phyloP scores from a whole-genome alignment of 2,329 filamentous ascomycete species.

The Parafenestella ontariensis region DNA sequence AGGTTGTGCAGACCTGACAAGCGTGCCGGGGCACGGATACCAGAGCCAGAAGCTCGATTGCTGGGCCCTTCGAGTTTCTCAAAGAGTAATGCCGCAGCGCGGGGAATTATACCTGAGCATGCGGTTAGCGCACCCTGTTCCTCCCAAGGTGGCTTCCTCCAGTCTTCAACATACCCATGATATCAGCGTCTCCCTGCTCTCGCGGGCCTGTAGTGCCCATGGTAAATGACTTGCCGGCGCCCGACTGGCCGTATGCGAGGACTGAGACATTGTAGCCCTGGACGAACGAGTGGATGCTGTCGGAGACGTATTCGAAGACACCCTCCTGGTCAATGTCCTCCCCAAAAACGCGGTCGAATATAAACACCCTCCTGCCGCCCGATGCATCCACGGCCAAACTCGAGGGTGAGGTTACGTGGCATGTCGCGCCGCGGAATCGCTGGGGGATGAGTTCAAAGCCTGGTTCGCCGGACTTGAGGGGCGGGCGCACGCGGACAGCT shows the following conservation, averaged over 20 bases:
- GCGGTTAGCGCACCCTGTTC: slow-evolving; percentile 19
- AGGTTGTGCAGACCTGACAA: slow-evolving; percentile 68
- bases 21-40: slow-evolving; percentile 71
- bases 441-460: slow-evolving; percentile 95
- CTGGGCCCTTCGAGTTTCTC: slow-evolving; percentile 76
- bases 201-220: slow-evolving; percentile 93
- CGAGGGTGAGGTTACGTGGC: slow-evolving; percentile 85
- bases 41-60: slow-evolving; percentile 72
- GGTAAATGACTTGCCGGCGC: slow-evolving; percentile 96
- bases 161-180: slow-evolving; percentile 73
- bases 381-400: slow-evolving; percentile 88
- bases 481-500: slow-evolving; percentile 93
- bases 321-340: slow-evolving; percentile 85
- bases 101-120: slow-evolving; percentile 88
- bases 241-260: slow-evolving; percentile 95
- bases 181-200: slow-evolving; percentile 73
- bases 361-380: slow-evolving; percentile 91
- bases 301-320: slow-evolving; percentile 90
- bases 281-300: slow-evolving; percentile 87
- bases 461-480: slow-evolving; percentile 81
- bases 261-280: slow-evolving; percentile 99
- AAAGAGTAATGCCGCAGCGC: slow-evolving; percentile 85
- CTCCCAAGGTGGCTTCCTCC: background rate
- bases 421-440: slow-evolving; percentile 90
- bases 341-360: slow-evolving; percentile 94